Conservation (phyloP, 306 rosid species). For the Trifolium dubium region DNA sequence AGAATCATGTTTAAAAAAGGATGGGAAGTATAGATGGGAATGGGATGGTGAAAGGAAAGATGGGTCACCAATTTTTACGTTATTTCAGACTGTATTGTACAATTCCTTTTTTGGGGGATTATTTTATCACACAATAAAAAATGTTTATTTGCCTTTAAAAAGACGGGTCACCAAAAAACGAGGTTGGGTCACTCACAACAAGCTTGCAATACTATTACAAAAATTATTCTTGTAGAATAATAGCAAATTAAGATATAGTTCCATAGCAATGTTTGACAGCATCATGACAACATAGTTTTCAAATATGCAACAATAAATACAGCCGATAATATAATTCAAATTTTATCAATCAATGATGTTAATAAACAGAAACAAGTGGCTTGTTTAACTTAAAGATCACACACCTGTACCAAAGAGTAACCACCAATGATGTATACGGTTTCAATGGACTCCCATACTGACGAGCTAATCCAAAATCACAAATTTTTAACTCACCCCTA, state of each 20-base stretch:
- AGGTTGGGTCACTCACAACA: not conserved
- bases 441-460: slow-evolving; percentile 99
- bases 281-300: slow-evolving; percentile 4
- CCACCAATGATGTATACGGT: slow-evolving; percentile 95
- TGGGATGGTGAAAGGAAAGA: too few relatives aligned
- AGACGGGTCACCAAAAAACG: not conserved
- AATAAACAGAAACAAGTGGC: slow-evolving; percentile 23
- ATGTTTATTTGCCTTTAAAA: not conserved
- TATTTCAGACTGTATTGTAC: too few relatives aligned
- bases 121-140: too few relatives aligned
- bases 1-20: too few relatives aligned
- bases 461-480: slow-evolving; percentile 98
- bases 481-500: slow-evolving; percentile 93
- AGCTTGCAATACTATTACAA: slow-evolving; percentile 7
- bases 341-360: not conserved
- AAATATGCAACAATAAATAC: slow-evolving; percentile 9
- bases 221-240: not conserved
- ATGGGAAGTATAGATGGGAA: too few relatives aligned
- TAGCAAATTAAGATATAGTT: slow-evolving; percentile 1
- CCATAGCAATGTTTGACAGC: not conserved
- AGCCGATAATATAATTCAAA: slow-evolving; percentile 13
- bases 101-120: too few relatives aligned
- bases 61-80: too few relatives aligned
- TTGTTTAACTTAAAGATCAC: slow-evolving; percentile 8
- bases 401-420: slow-evolving; percentile 99